Evolutionary conservation across 192 early-diverging fungal genomes (phyloP), one percentile per base, ranked within the genome.

Genomic region (Coemansia sp.): DNA sequence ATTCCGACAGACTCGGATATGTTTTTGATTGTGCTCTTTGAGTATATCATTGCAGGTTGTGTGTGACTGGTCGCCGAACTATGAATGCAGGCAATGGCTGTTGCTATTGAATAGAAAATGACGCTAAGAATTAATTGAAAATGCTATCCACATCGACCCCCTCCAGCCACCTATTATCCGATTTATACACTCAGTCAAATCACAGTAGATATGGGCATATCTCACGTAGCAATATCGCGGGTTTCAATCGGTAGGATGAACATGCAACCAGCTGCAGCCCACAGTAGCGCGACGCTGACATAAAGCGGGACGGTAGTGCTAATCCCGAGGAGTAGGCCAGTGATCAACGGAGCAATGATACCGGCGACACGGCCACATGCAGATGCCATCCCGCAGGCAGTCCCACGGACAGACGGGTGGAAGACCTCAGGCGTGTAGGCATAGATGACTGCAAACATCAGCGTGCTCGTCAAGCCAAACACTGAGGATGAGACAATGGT

Each of bases 341-440:
- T 84, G 9, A 92, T 72, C 6, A 92, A 60, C 28, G 93, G 93
- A 7, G 89, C 88, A 28, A 89, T 60, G 38, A 92, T 87, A 27
- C 93, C 93, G 0, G 87, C 83, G 5, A 93, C 78, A 28, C 92
- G 86, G 10, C 87, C 88, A 26, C 89, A 67, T 7, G 91, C 90
- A 14, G 90, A 87, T 7, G 91, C 88, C n/a, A 86, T 84, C 19
- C 92, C 93, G 27, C 85, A 86, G 0, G 88, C 92, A 0, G 92
- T 93, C 5, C 93, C 93, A 12, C 93, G 84, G 34, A 89, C 77
- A 8, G 82, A 74, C 0, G 90, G 85, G 16, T 86, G 84, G 70
- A 95, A 95, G 23, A 92, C 91, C 62, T 95, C 93, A 0, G 93
- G 92, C 22, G 93, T 94, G 61, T 93, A 95, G 0, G 89, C 85